These are phyloP conservation scores for Botrytis cinerea DNA, from an alignment of 2,329 filamentous ascomycete species.

Conservation along the genomic window DNA sequence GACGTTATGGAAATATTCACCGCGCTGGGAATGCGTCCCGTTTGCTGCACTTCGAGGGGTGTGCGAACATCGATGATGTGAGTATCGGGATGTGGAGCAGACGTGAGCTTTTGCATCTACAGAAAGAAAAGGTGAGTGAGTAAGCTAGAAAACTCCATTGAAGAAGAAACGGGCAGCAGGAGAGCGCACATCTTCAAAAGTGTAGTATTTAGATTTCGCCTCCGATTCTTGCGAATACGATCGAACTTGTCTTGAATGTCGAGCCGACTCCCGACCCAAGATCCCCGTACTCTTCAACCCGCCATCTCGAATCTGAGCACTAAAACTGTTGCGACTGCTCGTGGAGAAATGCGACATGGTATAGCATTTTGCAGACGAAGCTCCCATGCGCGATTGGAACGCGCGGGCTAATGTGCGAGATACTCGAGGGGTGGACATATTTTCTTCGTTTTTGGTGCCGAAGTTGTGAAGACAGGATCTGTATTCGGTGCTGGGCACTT, in stretches of 20 bases:
- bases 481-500: neutral
- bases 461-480: neutral
- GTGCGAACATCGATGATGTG: slow-evolving; percentile 62
- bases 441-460: neutral
- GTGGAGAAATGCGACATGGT: neutral
- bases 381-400: neutral
- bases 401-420: slow-evolving; percentile 5
- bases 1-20: slow-evolving; percentile 80
- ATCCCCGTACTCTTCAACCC: neutral
- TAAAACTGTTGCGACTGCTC: neutral
- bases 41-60: slow-evolving; percentile 62
- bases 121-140: neutral
- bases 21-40: slow-evolving; percentile 75
- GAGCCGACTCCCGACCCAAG: neutral
- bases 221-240: neutral
- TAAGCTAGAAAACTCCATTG: neutral
- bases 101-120: slow-evolving; percentile 5
- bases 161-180: neutral
- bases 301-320: neutral
- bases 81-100: neutral
- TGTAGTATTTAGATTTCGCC: neutral
- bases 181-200: slow-evolving; percentile 15
- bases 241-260: neutral
- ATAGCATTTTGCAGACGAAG: neutral
- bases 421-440: neutral